Percentiles rank a stretch among this genome's conserved stretches.
phyloP scores from a whole-genome alignment of 805 yeast species.

The Wickerhamiella bombiphila region DNA sequence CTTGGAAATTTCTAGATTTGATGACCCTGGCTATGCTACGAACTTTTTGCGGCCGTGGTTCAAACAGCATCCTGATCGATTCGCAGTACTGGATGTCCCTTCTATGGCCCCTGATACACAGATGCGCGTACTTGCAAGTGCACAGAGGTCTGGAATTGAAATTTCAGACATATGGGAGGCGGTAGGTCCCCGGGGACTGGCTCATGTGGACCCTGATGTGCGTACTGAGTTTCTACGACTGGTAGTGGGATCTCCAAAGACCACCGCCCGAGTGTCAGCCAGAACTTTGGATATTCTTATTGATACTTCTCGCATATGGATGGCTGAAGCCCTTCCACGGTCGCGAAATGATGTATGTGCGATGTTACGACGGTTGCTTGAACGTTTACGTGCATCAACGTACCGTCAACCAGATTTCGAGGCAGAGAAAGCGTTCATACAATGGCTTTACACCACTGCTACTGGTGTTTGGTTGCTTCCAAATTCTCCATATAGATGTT shows the following conservation, averaged over 20 bases:
- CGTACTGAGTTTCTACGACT: constrained; percentile 48
- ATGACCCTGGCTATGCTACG: too few relatives aligned
- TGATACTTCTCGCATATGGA: constrained; percentile 33
- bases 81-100: too few relatives aligned
- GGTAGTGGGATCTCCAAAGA: constrained; percentile 45
- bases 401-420: constrained; percentile 39
- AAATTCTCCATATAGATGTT: constrained; percentile 41
- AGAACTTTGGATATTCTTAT: constrained; percentile 32
- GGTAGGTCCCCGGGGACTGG: constrained; percentile 2
- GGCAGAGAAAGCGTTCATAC: constrained; percentile 3
- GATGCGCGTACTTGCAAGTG: background rate
- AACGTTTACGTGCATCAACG: constrained; percentile 54
- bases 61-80: too few relatives aligned
- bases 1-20: too few relatives aligned
- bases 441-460: background rate
- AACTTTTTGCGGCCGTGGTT: too few relatives aligned
- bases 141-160: background rate
- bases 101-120: too few relatives aligned
- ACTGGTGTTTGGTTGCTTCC: constrained; percentile 29
- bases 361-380: constrained; percentile 43
- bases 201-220: constrained; percentile 9
- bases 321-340: constrained; percentile 55
- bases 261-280: constrained; percentile 40
- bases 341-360: constrained; percentile 53
- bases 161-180: background rate